These are phyloP conservation scores for Botrytis porri DNA, from an alignment of 2,329 filamentous ascomycete genomes.

Conservation along the genomic window DNA sequence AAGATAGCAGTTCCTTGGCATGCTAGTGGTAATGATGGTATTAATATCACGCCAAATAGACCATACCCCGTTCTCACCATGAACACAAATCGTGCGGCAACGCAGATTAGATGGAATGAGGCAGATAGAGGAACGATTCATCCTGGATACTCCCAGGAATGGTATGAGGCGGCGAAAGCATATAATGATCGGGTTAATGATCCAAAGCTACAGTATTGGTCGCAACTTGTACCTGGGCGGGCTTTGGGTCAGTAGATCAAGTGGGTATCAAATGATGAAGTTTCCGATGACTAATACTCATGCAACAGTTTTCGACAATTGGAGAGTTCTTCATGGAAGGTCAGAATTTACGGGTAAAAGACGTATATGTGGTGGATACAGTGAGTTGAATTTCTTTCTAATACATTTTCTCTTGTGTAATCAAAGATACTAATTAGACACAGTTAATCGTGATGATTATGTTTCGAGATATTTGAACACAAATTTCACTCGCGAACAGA, in stretches of 20 bases:
- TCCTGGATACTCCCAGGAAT: constrained; percentile 40
- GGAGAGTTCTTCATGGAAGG: constrained; percentile 87
- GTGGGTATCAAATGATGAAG: neutral
- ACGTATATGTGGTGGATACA: constrained; percentile 87
- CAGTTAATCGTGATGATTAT: constrained; percentile 79
- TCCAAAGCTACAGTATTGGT: constrained; percentile 68
- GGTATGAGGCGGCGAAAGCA: constrained; percentile 77
- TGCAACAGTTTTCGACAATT: constrained; percentile 83
- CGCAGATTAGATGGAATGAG: constrained; percentile 88
- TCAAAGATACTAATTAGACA: neutral
- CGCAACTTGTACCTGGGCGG: constrained; percentile 74
- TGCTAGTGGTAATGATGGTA: constrained; percentile 81
- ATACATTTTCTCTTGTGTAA: neutral
- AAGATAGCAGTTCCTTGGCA: constrained; percentile 67
- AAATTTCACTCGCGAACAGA: constrained; percentile 49
- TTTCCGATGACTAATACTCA: neutral
- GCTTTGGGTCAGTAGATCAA: constrained; percentile 61
- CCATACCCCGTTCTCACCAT: constrained; percentile 64
- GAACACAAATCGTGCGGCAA: constrained; percentile 23
- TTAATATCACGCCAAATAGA: constrained; percentile 70
- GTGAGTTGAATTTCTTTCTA: constrained; percentile 51
- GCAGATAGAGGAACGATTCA: constrained; percentile 69
- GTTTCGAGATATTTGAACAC: constrained; percentile 72
- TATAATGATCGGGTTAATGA: constrained; percentile 70
- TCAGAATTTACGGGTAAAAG: constrained; percentile 78